These are phyloP conservation scores for Linnemannia exigua DNA, from an alignment of 192 early-diverging fungal species.

Conservation along the genomic window DNA sequence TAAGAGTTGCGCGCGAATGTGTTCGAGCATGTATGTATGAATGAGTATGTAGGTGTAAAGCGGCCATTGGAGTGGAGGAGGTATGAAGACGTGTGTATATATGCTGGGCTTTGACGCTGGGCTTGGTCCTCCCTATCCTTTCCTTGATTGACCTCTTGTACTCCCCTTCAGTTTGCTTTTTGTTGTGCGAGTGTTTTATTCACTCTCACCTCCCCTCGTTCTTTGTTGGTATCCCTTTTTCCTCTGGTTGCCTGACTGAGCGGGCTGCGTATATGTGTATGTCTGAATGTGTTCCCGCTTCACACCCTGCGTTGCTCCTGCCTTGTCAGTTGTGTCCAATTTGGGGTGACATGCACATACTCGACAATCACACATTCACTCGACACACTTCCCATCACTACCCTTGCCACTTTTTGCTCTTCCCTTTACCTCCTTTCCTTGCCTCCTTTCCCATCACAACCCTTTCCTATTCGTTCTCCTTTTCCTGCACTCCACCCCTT, in stretches of 20 bases:
- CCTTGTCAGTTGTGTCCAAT: neutral
- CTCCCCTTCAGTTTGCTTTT: neutral
- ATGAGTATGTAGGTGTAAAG: conserved; percentile 1
- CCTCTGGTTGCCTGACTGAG: too few species aligned
- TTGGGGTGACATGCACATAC: conserved; percentile 1
- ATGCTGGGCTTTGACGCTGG: conserved; percentile 4
- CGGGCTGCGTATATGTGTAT: too few species aligned
- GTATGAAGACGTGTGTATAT: neutral
- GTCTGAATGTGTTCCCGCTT: too few species aligned
- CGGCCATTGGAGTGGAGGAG: neutral
- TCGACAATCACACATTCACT: neutral
- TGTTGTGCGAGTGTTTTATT: too few species aligned
- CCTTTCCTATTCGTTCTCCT: too few species aligned
- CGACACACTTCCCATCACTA: neutral
- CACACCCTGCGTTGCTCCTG: neutral
- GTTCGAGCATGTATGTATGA: neutral
- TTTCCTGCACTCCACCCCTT: neutral
- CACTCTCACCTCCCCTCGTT: neutral
- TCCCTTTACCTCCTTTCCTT: neutral
- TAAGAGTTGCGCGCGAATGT: neutral
- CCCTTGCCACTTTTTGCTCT: neutral
- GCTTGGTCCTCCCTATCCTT: neutral
- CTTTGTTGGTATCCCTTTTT: neutral
- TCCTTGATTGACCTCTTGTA: neutral
- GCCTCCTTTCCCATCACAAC: too few species aligned